Conservation (phyloP, 2,329 filamentous ascomycete genomes). For the Xylariaceae sp. region DNA sequence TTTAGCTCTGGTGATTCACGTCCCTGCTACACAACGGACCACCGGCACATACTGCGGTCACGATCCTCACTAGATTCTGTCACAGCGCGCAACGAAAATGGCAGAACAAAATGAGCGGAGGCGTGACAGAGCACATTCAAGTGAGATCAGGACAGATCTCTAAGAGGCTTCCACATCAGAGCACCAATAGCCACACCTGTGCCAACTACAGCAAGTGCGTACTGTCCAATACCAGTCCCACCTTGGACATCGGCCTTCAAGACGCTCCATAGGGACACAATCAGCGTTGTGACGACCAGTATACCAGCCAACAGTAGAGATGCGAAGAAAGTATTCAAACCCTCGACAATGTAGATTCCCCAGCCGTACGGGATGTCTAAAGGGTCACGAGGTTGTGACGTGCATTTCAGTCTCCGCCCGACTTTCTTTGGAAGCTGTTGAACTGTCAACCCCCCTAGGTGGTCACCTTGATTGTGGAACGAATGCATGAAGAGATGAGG, state of each 20-base stretch:
- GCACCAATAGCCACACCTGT: not conserved
- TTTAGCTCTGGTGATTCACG: too few species aligned
- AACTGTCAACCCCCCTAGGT: slow-evolving; percentile 10
- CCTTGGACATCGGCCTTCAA: slow-evolving; percentile 6
- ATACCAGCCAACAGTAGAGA: not conserved
- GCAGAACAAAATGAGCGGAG: too few species aligned
- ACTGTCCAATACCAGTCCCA: slow-evolving; percentile 11
- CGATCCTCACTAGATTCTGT: too few species aligned
- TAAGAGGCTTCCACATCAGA: not conserved
- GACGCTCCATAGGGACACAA: slow-evolving; percentile 5
- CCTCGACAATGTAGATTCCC: not conserved
- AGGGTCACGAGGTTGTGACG: not conserved
- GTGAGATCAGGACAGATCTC: too few species aligned
- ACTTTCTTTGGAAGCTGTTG: slow-evolving; percentile 13
- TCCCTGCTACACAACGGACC: too few species aligned
- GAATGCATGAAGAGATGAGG: slow-evolving; percentile 22
- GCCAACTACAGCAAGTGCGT: slow-evolving; percentile 3
- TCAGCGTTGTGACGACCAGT: slow-evolving; percentile 4
- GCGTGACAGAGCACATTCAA: too few species aligned
- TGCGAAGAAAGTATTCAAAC: not conserved
- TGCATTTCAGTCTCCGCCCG: not conserved
- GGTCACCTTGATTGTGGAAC: slow-evolving; percentile 17
- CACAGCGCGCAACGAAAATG: too few species aligned
- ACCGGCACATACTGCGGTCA: too few species aligned
- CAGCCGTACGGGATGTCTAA: not conserved